phyloP scores from a whole-genome alignment of 176 grass and related monocot species.

The Cymbopogon citratus region DNA sequence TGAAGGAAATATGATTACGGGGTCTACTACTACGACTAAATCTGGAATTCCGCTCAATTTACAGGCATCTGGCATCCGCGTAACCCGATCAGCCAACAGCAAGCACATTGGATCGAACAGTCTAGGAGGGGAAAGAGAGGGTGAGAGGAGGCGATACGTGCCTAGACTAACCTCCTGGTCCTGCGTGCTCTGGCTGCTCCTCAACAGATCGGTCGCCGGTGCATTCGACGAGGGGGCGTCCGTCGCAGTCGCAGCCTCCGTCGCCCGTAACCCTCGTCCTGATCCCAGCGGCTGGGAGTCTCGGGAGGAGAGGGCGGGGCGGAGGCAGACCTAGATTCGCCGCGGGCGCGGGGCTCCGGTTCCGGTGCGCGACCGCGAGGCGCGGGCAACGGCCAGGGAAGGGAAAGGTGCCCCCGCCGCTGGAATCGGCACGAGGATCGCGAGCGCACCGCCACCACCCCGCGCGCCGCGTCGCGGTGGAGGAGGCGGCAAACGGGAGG shows the following conservation, averaged over 20 bases:
- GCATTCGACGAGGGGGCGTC: constrained; percentile 15
- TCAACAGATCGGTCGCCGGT: neutral
- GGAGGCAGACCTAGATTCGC: constrained; percentile 36
- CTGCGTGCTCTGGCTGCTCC: constrained; percentile 1
- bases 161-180: constrained; percentile 18
- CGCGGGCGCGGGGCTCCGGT: neutral
- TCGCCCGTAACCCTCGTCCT: neutral
- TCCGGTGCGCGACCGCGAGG: neutral
- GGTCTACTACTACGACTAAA: neutral
- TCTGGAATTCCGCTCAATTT: neutral
- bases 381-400: neutral
- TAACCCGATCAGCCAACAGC: neutral
- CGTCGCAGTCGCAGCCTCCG: neutral
- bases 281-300: neutral
- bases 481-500: neutral
- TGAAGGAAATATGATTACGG: neutral
- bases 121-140: neutral
- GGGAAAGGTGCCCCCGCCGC: neutral
- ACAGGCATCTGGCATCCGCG: neutral
- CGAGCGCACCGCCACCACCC: constrained; percentile 3
- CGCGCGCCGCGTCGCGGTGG: constrained; percentile 1
- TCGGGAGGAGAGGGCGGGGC: neutral
- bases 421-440: constrained; percentile 14
- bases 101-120: constrained; percentile 9
- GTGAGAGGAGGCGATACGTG: neutral